Conservation (phyloP, 2,329 filamentous ascomycete genomes). For the Anisogramma anomala region DNA sequence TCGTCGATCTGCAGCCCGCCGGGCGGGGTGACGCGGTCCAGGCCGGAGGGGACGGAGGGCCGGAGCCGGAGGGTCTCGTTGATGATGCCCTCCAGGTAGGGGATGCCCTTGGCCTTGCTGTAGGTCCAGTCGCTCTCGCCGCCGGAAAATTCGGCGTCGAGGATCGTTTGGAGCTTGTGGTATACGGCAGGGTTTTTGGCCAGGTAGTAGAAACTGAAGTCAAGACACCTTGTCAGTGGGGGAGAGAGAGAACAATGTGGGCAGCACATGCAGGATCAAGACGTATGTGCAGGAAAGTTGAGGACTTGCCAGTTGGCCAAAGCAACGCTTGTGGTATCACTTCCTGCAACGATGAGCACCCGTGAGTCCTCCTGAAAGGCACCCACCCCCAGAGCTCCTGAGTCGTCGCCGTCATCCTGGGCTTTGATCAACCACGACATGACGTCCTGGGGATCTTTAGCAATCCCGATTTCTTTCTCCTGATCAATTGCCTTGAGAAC, state of each 20-base stretch:
- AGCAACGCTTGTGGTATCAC: conserved; percentile 3
- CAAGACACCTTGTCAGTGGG: too few relatives aligned
- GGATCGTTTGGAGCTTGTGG: neutral
- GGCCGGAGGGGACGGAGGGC: conserved; percentile 3
- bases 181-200: conserved; percentile 2
- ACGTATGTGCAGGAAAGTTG: neutral
- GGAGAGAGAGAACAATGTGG: too few relatives aligned
- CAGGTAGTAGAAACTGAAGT: conserved; percentile 2
- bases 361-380: conserved; percentile 3
- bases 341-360: conserved; percentile 3
- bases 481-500: neutral
- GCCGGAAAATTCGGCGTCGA: neutral
- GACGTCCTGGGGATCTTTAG: conserved; percentile 3
- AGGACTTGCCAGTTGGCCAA: neutral
- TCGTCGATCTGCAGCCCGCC: conserved; percentile 11
- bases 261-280: too few relatives aligned
- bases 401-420: conserved; percentile 1
- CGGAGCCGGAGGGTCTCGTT: conserved; percentile 8
- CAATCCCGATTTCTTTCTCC: neutral
- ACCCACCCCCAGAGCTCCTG: neutral
- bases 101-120: conserved; percentile 1
- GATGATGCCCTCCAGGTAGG: conserved; percentile 6
- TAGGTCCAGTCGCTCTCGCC: conserved; percentile 1
- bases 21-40: conserved; percentile 1
- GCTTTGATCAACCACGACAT: conserved; percentile 8